phyloP scores from a whole-genome alignment of 345 rosid species.

The Populus tremula region DNA sequence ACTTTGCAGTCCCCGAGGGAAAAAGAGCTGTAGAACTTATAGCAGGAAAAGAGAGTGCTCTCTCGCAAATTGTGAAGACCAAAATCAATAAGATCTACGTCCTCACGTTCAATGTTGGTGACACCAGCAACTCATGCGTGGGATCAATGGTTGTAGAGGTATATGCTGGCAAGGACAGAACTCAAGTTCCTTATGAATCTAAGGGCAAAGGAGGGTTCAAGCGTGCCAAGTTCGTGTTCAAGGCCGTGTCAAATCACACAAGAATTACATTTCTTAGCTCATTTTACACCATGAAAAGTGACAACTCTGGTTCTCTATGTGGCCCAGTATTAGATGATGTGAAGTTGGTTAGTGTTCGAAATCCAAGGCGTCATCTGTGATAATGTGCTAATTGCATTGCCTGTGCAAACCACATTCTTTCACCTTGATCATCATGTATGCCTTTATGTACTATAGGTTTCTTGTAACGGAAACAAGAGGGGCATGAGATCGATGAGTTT shows the following conservation, averaged over 20 bases:
- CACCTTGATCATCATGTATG: neutral
- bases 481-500: slow-evolving; percentile 2
- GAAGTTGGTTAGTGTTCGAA: slow-evolving; percentile 41
- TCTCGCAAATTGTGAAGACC: slow-evolving; percentile 58
- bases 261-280: slow-evolving; percentile 66
- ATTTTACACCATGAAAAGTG: slow-evolving; percentile 54
- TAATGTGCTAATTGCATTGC: slow-evolving; percentile 5
- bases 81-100: slow-evolving; percentile 37
- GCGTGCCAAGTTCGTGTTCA: slow-evolving; percentile 43
- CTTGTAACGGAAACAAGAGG: neutral
- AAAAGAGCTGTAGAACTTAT: slow-evolving; percentile 61
- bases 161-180: slow-evolving; percentile 45
- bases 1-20: slow-evolving; percentile 55
- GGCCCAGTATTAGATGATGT: slow-evolving; percentile 77
- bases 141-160: slow-evolving; percentile 71
- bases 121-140: slow-evolving; percentile 53
- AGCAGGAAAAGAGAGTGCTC: slow-evolving; percentile 73
- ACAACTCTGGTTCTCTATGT: slow-evolving; percentile 68
- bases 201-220: slow-evolving; percentile 65
- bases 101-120: slow-evolving; percentile 58
- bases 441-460: neutral
- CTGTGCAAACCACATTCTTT: neutral
- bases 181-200: slow-evolving; percentile 46
- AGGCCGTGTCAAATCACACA: slow-evolving; percentile 46
- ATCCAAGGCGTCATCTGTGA: slow-evolving; percentile 9